Evolutionary conservation across 1,284 basidiomycete species (phyloP).

Genomic region (Leccinum variabile): DNA sequence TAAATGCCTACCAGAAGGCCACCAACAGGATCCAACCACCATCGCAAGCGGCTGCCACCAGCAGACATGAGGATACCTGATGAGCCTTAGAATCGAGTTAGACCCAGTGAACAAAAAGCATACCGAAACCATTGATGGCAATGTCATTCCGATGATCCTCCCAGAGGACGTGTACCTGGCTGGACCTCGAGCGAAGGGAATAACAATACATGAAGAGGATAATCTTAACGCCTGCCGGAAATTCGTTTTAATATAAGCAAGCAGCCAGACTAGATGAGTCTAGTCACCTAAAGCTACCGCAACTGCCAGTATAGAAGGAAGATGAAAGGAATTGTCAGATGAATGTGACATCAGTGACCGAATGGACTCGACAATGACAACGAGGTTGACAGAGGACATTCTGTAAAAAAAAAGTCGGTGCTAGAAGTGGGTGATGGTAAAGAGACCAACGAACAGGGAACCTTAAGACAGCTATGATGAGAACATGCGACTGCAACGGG

Average conservation of each 20-base stretch:
- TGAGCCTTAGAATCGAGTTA: conserved; percentile 19
- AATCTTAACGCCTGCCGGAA: conserved; percentile 71
- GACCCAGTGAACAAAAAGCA: conserved; percentile 18
- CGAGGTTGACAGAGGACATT: conserved; percentile 83
- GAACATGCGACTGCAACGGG: not conserved
- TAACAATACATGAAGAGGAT: conserved; percentile 86
- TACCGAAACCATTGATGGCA: conserved; percentile 79
- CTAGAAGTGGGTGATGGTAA: not conserved
- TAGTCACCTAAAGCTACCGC: conserved; percentile 72
- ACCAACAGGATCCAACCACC: conserved; percentile 86
- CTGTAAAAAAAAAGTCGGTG: conserved; percentile 40
- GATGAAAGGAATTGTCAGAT: conserved; percentile 69
- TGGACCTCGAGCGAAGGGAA: conserved; percentile 75
- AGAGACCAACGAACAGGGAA: conserved; percentile 54
- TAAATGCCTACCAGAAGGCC: conserved; percentile 65
- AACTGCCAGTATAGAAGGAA: conserved; percentile 83
- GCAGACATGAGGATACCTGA: conserved; percentile 86
- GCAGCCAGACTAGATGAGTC: not conserved
- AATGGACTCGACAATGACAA: conserved; percentile 84
- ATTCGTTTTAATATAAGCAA: not conserved
- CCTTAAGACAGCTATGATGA: conserved; percentile 43
- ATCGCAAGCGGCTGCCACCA: conserved; percentile 83
- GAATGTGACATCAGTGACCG: conserved; percentile 64
- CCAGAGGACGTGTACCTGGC: conserved; percentile 92
- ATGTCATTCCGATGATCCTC: conserved; percentile 94